phyloP scores from a whole-genome alignment of 768 basidiomycete genomes.

The Favolaschia claudopus region DNA sequence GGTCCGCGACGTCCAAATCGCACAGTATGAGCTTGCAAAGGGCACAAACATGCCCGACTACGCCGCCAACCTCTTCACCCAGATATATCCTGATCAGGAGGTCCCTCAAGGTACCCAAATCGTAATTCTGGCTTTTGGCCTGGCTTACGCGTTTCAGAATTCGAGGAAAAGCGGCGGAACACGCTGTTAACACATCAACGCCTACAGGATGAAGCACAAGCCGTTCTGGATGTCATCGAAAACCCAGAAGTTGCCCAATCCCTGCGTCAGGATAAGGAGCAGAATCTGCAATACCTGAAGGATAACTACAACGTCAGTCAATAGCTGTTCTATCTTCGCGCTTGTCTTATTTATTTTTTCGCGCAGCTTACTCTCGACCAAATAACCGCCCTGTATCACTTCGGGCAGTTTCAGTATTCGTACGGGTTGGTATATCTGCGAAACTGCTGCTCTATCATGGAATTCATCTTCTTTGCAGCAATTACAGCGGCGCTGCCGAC shows the following conservation, averaged over 20 bases:
- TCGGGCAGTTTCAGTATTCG: conserved; percentile 99
- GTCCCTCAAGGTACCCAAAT: conserved; percentile 67
- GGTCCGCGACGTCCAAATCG: conserved; percentile 78
- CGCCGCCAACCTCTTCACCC: conserved; percentile 79
- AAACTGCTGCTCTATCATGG: no score
- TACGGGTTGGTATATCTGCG: conserved; percentile 58
- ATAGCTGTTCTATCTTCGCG: conserved; percentile 9
- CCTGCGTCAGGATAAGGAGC: conserved; percentile 63
- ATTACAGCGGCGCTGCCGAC: conserved; percentile 95
- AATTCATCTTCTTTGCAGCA: no score
- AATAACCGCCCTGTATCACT: conserved; percentile 96
- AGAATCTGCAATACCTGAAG: conserved; percentile 56
- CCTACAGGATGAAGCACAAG: conserved; percentile 89
- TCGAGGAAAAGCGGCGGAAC: conserved; percentile 80
- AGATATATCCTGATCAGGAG: conserved; percentile 76
- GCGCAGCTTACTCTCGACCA: conserved; percentile 90
- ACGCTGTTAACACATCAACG: conserved; percentile 86
- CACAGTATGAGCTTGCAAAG: conserved; percentile 97
- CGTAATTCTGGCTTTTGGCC: not conserved
- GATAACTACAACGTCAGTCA: conserved; percentile 81
- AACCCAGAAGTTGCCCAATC: conserved; percentile 96
- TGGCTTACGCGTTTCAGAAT: conserved; percentile 61
- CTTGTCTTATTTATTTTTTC: not conserved
- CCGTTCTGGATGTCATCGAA: conserved; percentile 94
- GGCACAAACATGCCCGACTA: conserved; percentile 99